A percentile compares a stretch with the other conserved stretches of the same genome.
phyloP scores from a whole-genome alignment of 1,284 basidiomycete species.

The Apiotrichum siamense region DNA sequence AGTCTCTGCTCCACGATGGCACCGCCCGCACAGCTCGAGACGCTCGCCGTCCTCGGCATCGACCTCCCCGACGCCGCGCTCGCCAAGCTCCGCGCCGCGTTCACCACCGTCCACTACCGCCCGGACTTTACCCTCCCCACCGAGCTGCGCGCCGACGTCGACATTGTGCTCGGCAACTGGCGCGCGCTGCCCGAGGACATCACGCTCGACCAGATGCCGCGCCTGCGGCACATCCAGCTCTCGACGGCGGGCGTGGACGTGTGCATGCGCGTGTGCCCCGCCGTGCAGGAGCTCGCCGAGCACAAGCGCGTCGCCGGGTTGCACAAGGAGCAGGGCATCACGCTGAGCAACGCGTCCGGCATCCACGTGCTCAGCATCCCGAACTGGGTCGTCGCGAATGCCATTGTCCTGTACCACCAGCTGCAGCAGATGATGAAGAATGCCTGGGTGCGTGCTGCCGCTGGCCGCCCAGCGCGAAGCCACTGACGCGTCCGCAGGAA shows the following conservation, averaged over 20 bases:
- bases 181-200: conserved; percentile 6
- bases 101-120: conserved; percentile 34
- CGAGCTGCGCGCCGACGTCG: neutral
- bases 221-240: conserved; percentile 34
- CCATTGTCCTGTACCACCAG: conserved; percentile 35
- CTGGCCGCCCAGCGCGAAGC: no score
- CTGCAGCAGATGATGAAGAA: conserved; percentile 30
- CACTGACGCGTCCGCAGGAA: no score
- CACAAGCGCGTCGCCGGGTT: neutral
- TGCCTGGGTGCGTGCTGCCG: conserved; percentile 30
- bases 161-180: conserved; percentile 11
- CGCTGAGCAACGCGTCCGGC: conserved; percentile 36
- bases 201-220: conserved; percentile 21
- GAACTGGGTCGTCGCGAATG: conserved; percentile 35
- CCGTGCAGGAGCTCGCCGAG: conserved; percentile 13
- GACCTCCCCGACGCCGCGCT: conserved; percentile 21
- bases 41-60: conserved; percentile 12
- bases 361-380: conserved; percentile 43
- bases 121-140: conserved; percentile 8
- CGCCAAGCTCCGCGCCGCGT: conserved; percentile 23
- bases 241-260: conserved; percentile 33
- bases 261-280: conserved; percentile 12
- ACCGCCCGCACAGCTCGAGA: neutral
- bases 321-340: conserved; percentile 12
- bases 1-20: neutral